phyloP scores from a whole-genome alignment of 257 asterid species.

The Lithospermum erythrorhizon region DNA sequence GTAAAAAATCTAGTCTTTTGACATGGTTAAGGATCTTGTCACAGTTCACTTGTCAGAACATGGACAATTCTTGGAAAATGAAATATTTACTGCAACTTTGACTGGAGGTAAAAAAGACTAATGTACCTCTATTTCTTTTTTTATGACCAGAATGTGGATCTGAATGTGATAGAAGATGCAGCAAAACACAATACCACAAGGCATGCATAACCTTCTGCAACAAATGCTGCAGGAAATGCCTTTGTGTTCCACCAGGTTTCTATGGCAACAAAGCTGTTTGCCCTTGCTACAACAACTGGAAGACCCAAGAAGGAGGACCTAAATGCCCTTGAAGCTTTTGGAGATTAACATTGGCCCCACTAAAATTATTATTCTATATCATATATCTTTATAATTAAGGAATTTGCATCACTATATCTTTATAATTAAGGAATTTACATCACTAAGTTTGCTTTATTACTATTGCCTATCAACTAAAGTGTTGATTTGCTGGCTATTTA shows the following conservation, averaged over 20 bases:
- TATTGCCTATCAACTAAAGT: not conserved
- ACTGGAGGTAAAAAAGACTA: constrained; percentile 6
- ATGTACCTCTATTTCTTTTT: not conserved
- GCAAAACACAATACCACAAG: constrained; percentile 53
- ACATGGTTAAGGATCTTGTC: too few relatives aligned
- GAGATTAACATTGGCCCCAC: too few relatives aligned
- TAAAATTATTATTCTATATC: not conserved
- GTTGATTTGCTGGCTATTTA: not conserved
- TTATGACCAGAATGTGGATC: constrained; percentile 62
- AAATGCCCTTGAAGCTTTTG: constrained; percentile 52
- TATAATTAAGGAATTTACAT: not conserved
- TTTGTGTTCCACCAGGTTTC: constrained; percentile 77
- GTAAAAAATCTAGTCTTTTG: too few relatives aligned
- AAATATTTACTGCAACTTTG: not conserved
- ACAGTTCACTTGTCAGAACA: not conserved
- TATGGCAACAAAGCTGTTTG: constrained; percentile 67
- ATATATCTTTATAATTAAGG: not conserved
- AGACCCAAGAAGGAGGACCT: constrained; percentile 71
- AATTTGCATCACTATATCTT: not conserved
- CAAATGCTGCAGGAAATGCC: constrained; percentile 67
- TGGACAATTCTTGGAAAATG: not conserved
- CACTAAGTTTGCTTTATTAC: not conserved
- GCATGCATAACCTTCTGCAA: constrained; percentile 85
- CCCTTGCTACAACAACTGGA: constrained; percentile 90
- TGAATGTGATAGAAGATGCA: constrained; percentile 51